phyloP scores from a whole-genome alignment of 2,329 filamentous ascomycete species.

The Paecilomyces variotii region DNA sequence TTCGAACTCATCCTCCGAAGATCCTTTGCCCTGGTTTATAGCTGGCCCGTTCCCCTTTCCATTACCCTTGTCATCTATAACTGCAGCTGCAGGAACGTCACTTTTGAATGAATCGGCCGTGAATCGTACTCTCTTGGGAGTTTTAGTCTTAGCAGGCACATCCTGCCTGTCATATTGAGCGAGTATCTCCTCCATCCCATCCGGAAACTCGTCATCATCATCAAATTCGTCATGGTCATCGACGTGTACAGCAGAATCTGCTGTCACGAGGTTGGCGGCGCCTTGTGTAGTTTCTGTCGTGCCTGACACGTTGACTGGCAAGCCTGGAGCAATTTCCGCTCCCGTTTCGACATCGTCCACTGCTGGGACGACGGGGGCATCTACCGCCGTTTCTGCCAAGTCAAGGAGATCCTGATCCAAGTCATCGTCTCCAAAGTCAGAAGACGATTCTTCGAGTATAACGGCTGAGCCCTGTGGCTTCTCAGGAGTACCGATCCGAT shows the following conservation, averaged over 20 bases:
- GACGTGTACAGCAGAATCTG: slow-evolving; percentile 7
- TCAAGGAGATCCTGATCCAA: slow-evolving; percentile 39
- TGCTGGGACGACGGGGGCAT: slow-evolving; percentile 5
- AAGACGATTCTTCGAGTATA: slow-evolving; percentile 22
- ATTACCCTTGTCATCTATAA: neutral
- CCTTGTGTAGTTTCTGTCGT: neutral
- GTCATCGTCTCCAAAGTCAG: slow-evolving; percentile 43
- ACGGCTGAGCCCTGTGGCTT: neutral
- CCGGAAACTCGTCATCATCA: slow-evolving; percentile 57
- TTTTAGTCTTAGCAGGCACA: slow-evolving; percentile 7
- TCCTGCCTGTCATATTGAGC: slow-evolving; percentile 45
- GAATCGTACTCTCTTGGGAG: slow-evolving; percentile 1
- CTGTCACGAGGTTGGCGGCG: slow-evolving; percentile 2
- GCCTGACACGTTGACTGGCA: neutral
- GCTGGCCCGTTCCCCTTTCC: slow-evolving; percentile 1
- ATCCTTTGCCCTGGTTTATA: slow-evolving; percentile 19
- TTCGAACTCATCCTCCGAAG: slow-evolving; percentile 65
- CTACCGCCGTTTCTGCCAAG: slow-evolving; percentile 24
- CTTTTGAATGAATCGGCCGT: slow-evolving; percentile 1
- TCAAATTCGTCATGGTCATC: slow-evolving; percentile 53
- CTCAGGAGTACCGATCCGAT: neutral
- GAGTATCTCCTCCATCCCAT: slow-evolving; percentile 51
- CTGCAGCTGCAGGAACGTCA: neutral
- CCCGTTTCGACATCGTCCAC: neutral
- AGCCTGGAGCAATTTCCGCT: neutral